phyloP scores from a whole-genome alignment of 139 green algal genomes.

The Zygnema cylindricum region DNA sequence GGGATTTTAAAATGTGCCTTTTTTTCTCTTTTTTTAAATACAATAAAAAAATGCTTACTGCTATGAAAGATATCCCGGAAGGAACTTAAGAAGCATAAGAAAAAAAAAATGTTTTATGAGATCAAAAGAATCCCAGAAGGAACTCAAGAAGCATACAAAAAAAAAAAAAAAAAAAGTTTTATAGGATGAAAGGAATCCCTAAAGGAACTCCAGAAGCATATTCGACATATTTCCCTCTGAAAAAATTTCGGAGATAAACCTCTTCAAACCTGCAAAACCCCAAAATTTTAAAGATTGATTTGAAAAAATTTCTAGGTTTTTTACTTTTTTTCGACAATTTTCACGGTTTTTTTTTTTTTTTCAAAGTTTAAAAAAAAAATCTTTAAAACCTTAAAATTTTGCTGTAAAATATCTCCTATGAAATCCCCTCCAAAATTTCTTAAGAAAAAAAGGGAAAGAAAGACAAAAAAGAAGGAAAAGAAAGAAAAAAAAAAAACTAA shows the following conservation, averaged over 20 bases:
- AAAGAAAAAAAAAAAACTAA: conserved; percentile 34
- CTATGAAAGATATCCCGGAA: no score
- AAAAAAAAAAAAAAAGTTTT: not conserved
- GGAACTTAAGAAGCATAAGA: no score
- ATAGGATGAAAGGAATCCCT: conserved; percentile 28
- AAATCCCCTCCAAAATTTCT: not conserved
- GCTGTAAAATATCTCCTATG: not conserved
- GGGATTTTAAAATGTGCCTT: no score
- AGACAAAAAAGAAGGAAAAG: not conserved
- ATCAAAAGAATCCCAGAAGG: no score
- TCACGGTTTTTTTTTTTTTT: not conserved
- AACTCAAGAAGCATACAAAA: no score
- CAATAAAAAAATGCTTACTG: no score
- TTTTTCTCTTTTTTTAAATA: no score
- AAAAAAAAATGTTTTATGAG: no score
- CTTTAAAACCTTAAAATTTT: not conserved
- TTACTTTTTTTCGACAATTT: not conserved
- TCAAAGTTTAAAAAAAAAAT: not conserved
- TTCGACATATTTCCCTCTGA: not conserved
- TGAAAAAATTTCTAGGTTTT: not conserved
- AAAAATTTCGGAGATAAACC: conserved; percentile 13
- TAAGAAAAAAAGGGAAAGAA: not conserved
- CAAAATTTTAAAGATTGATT: not conserved
- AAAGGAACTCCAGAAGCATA: conserved; percentile 13
- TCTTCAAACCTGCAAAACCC: conserved; percentile 34